Conservation (phyloP, 1,284 basidiomycete species). For the Austroboletus niveus region DNA sequence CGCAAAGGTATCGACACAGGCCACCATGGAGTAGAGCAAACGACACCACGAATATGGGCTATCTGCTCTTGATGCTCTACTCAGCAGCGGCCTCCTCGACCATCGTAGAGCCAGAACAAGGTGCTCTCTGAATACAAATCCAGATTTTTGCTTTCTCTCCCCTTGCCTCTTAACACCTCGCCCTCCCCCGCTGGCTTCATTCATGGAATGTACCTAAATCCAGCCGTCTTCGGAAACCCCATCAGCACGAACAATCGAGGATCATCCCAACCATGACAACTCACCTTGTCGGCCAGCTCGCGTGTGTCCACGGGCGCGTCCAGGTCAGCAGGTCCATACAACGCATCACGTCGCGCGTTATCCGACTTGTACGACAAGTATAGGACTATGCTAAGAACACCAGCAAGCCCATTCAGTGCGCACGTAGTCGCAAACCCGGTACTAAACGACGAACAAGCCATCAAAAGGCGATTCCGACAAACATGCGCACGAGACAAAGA, state of each 20-base stretch:
- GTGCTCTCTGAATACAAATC: too few relatives aligned
- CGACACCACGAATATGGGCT: too few relatives aligned
- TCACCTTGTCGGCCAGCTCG: slow-evolving; percentile 62
- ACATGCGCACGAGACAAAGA: neutral
- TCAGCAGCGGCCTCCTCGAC: too few relatives aligned
- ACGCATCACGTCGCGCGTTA: slow-evolving; percentile 52
- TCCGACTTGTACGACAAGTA: slow-evolving; percentile 57
- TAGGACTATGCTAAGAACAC: slow-evolving; percentile 48
- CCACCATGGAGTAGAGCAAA: too few relatives aligned
- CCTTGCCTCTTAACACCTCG: too few relatives aligned
- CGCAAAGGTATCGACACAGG: too few relatives aligned
- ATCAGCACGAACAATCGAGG: neutral
- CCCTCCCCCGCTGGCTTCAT: too few relatives aligned
- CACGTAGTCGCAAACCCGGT: slow-evolving; percentile 65
- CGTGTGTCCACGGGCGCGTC: slow-evolving; percentile 58
- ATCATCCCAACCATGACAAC: slow-evolving; percentile 15
- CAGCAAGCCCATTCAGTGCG: slow-evolving; percentile 52
- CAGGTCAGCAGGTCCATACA: slow-evolving; percentile 51
- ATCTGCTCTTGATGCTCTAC: too few relatives aligned
- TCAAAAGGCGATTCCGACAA: neutral
- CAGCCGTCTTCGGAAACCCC: slow-evolving; percentile 11
- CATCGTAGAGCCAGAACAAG: too few relatives aligned
- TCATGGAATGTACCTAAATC: slow-evolving; percentile 26
- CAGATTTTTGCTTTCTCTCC: too few relatives aligned
- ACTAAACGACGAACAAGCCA: slow-evolving; percentile 31